These are phyloP conservation scores for Hordeum marinum DNA, from an alignment of 176 grass and related monocot genomes.

Conservation along the genomic window DNA sequence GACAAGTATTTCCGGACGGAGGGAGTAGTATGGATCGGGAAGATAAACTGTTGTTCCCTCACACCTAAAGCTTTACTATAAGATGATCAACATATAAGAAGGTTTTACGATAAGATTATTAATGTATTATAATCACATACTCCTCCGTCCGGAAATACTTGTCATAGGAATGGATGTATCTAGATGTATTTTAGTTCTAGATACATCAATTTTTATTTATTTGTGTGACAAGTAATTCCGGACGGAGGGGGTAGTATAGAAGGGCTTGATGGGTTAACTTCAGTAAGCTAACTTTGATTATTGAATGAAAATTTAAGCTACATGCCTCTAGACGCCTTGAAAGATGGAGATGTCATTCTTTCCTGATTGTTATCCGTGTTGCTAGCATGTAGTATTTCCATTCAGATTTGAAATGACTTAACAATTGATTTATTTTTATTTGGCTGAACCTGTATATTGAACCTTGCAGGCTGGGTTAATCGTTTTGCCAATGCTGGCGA, in stretches of 20 bases:
- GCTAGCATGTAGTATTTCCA: background rate
- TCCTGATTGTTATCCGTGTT: background rate
- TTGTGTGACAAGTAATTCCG: too few species aligned
- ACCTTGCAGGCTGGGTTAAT: constrained; percentile 86
- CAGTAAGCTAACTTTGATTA: background rate
- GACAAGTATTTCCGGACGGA: too few species aligned
- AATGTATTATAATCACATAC: background rate
- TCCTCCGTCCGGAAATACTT: too few species aligned
- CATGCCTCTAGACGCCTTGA: background rate
- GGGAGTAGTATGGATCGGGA: background rate
- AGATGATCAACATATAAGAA: background rate
- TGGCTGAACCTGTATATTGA: constrained; percentile 9
- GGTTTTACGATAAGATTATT: background rate
- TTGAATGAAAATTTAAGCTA: background rate
- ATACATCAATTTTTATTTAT: too few species aligned
- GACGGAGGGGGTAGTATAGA: too few species aligned
- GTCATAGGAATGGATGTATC: too few species aligned
- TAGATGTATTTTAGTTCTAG: too few species aligned
- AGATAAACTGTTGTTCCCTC: background rate
- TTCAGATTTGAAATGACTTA: constrained; percentile 11
- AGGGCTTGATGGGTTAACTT: background rate
- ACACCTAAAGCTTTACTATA: background rate
- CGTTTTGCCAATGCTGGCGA: constrained; percentile 97
- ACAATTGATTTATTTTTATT: background rate
- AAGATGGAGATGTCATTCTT: background rate